phyloP scores from a whole-genome alignment of 164 flowering plant species.

The Vitis vinifera region DNA sequence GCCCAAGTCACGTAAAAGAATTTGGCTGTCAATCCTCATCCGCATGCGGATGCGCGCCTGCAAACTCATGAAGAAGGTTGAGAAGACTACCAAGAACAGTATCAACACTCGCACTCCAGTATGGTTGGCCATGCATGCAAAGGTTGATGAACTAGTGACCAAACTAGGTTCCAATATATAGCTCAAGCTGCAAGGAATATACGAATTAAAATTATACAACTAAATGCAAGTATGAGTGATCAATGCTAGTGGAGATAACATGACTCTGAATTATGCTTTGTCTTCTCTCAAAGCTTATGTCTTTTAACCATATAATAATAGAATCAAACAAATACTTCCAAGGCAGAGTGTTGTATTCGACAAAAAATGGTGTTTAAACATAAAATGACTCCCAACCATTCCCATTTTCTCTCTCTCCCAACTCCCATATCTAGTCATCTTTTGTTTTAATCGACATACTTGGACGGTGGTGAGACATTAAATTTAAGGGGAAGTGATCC shows the following conservation, averaged over 20 bases:
- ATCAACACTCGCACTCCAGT: neutral
- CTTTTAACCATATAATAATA: too few species aligned
- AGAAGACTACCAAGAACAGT: constrained; percentile 7
- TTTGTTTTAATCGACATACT: neutral
- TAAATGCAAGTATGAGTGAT: too few species aligned
- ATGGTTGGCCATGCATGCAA: constrained; percentile 10
- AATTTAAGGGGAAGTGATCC: neutral
- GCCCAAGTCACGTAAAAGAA: constrained; percentile 14
- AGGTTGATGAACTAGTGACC: neutral
- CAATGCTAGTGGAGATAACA: too few species aligned
- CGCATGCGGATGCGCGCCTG: neutral
- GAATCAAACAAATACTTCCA: too few species aligned
- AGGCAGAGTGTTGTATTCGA: too few species aligned
- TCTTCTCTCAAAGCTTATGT: too few species aligned
- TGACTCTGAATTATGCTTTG: too few species aligned
- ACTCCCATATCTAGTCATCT: neutral
- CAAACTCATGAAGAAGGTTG: neutral
- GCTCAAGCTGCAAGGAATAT: neutral
- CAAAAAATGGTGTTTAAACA: too few species aligned
- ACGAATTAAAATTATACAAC: too few species aligned
- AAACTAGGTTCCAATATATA: neutral
- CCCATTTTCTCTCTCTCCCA: neutral
- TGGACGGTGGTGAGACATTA: neutral
- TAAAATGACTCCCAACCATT: neutral
- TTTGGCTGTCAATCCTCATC: neutral